Base-by-base conservation (phyloP, 2,329 filamentous ascomycete species). In the Penicillium sp. region DNA sequence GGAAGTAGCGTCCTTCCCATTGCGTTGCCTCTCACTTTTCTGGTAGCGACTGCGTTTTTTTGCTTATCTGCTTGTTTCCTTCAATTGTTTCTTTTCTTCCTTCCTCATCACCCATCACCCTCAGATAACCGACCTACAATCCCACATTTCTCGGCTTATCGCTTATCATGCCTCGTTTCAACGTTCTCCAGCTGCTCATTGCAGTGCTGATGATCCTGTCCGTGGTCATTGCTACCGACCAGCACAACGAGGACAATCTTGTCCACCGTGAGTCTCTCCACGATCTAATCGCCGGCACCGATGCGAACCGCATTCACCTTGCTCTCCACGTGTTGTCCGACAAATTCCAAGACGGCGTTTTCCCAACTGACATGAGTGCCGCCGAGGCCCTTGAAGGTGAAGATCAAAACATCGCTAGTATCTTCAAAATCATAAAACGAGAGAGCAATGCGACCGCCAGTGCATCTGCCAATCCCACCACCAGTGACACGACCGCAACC, bases 331-430 rank as follows among this genome's bases (percentile, higher is more conserved):
- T 81, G 59, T 82, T 87, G 65, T 78, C 87, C 53, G 80, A 82
- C 48, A 84, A 84, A 68, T 90, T 87, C 74, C 82, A 86, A 69
- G 83, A 90, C 68, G 88, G 88, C 57, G 81, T 90, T 55, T 90
- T 87, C 71, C 81, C 84, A 61, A 84, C 85, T 61, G 87, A 89
- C 67, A 81, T 80, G 63, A 78, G 81, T 11, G 87, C 87, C 26
- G 79, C 89, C 54, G 84, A 89, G 71, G 84, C 82, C 33, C 80
- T 89, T 27, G 83, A 86, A 74, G 77, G 79, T 44, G 81, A 83
- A 61, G 82, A 90, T 68, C 82, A 85, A 22, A 79, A 82, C 37
- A 78, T 90, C 37, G 87, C 87, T 19, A 84, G 81, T 10, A 83
- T 84, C 56, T 80, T 88, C 54, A 83, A 85, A 56, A 75, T 91